Percentiles rank a stretch among this genome's conserved stretches.
phyloP scores from a whole-genome alignment of 257 asterid species.

The Sherardia arvensis region DNA sequence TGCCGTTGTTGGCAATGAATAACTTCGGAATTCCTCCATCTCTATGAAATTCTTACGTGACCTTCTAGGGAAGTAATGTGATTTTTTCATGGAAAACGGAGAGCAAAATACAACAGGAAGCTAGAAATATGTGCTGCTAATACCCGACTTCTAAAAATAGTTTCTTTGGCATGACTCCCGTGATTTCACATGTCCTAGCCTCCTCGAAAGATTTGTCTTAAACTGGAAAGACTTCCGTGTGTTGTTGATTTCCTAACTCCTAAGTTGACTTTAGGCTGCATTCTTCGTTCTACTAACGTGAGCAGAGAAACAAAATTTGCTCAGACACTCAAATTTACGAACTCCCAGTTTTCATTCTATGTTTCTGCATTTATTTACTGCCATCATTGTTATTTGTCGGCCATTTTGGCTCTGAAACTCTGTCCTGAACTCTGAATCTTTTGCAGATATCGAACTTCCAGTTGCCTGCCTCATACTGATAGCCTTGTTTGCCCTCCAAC shows the following conservation, averaged over 20 bases:
- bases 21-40: not conserved
- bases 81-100: not conserved
- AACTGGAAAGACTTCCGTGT: too few relatives aligned
- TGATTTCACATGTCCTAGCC: not conserved
- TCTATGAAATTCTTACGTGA: not conserved
- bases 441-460: conserved; percentile 91
- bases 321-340: too few relatives aligned
- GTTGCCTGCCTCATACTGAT: conserved; percentile 74
- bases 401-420: conserved; percentile 8
- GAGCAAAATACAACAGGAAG: not conserved
- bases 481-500: conserved; percentile 90
- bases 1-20: not conserved
- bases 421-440: conserved; percentile 19
- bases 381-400: not conserved
- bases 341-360: not conserved
- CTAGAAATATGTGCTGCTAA: not conserved
- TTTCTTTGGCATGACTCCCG: not conserved
- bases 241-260: too few relatives aligned
- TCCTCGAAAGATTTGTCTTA: too few relatives aligned
- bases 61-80: not conserved
- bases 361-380: not conserved
- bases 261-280: too few relatives aligned
- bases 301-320: too few relatives aligned
- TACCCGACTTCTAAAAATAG: not conserved
- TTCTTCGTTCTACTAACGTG: too few relatives aligned